Evolutionary conservation across 2,329 filamentous ascomycete species (phyloP), one percentile per base, ranked within the genome.

Genomic region (Alternaria sp.): DNA sequence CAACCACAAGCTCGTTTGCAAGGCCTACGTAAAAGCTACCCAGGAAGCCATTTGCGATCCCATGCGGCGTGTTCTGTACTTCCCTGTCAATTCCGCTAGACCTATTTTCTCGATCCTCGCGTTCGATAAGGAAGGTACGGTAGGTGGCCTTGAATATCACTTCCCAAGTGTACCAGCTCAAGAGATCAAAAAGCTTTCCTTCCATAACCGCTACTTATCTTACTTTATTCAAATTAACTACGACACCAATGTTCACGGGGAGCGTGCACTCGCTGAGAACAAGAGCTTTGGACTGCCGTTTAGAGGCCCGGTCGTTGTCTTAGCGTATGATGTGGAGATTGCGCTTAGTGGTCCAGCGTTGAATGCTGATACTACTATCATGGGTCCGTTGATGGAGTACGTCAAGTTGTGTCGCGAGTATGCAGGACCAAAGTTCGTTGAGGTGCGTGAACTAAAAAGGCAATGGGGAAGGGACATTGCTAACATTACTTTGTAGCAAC

Each of bases 191-290:
- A 65, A 56, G 6, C 49, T 65, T 3, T 58, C 40, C 0, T 67
- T 67, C 11, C 50, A 66, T 17, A 52, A 59, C 45, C 52, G 58
- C 5, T 48, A 34, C 42, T 31, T 62, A 1, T 48, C 58, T 1
- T 62, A 56, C 17, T 62, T 54, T 52, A 36, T 61, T 5, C 56
- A 64, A 28, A 51, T 67, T 28, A 59, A 51, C 1, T 67, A 67
- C 10, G 61, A 66, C 21, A 40, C 54, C 14, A 67, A 66, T 21
- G 8, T 23, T 0, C 14, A 9, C 2, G 21, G 46, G 4, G 10
- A 17, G 28, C 62, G 56, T 17, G 13, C 11, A 2, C 31, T 65
- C 0, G 3, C 9, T 0, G 17, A 28, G 4, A 67, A 67, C 24
- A 23, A 10, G 33, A 40, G 29, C 9, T 40, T 60, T 14, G 56